phyloP scores from a whole-genome alignment of 208 protist genomes.

The Acanthamoeba castellanii region DNA sequence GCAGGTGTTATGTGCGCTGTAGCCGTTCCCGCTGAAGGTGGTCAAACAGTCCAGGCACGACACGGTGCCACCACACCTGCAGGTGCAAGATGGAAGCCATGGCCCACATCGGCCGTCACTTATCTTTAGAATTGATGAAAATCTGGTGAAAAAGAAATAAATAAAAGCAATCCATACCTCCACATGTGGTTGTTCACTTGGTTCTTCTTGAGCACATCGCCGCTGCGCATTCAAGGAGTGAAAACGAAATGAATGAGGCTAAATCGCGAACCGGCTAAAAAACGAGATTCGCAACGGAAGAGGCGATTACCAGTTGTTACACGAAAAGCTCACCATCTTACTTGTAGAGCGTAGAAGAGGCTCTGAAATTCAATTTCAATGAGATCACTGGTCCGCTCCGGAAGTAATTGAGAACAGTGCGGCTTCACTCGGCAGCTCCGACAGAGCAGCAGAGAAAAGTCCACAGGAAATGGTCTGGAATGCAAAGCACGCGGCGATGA shows the following conservation, averaged over 20 bases:
- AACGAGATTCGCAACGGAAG: neutral
- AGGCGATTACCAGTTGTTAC: neutral
- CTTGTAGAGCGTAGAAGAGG: too few species aligned
- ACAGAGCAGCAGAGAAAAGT: too few species aligned
- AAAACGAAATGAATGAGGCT: neutral
- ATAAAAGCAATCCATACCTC: neutral
- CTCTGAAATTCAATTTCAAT: too few species aligned
- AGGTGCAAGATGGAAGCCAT: neutral
- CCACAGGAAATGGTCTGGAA: too few species aligned
- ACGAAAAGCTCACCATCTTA: conserved; percentile 62
- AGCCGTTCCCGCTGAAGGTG: neutral
- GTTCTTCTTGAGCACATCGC: conserved; percentile 40
- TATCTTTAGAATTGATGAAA: neutral
- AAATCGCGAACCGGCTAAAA: neutral
- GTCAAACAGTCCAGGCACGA: conserved; percentile 26
- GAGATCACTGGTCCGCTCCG: too few species aligned
- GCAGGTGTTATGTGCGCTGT: conserved; percentile 30
- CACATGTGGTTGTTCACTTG: conserved; percentile 46
- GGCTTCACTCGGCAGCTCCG: too few species aligned
- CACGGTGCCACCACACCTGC: conserved; percentile 2
- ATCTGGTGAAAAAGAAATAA: neutral
- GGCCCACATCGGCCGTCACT: neutral
- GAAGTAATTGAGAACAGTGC: too few species aligned
- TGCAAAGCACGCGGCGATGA: too few species aligned
- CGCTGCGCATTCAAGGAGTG: neutral